These are phyloP conservation scores for Trichoderma afroharzianum DNA, from an alignment of 2,329 filamentous ascomycete species.

Conservation along the genomic window DNA sequence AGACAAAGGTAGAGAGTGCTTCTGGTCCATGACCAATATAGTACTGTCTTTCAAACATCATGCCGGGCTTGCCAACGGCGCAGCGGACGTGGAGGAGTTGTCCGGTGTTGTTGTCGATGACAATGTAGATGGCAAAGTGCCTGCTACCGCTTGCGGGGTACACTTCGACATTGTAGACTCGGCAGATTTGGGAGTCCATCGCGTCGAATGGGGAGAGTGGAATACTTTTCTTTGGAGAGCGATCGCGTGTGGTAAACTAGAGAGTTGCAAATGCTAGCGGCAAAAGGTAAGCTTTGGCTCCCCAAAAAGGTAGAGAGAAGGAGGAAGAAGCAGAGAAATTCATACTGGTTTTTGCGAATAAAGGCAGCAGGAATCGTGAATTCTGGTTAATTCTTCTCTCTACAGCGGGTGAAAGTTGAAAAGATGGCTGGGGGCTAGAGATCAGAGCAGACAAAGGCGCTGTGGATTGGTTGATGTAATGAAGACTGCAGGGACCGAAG, in stretches of 20 bases:
- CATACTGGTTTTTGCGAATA: not conserved
- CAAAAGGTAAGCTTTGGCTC: not conserved
- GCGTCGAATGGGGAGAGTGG: not conserved
- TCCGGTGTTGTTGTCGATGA: not conserved
- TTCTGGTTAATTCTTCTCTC: not conserved
- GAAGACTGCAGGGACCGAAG: not conserved
- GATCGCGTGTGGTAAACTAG: not conserved
- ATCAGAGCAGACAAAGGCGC: not conserved
- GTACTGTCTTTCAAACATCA: conserved; percentile 10
- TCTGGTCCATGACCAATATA: not conserved
- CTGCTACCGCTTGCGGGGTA: not conserved
- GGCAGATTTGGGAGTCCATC: not conserved
- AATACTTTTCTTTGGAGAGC: not conserved
- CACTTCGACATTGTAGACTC: conserved; percentile 1
- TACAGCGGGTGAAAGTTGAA: not conserved
- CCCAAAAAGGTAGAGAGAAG: not conserved
- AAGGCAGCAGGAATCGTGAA: not conserved
- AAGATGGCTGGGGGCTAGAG: not conserved
- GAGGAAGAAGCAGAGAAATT: not conserved
- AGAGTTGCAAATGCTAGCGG: not conserved
- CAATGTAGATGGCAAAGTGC: not conserved
- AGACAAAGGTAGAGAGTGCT: not conserved
- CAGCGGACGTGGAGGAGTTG: conserved; percentile 6
- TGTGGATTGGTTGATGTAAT: not conserved
- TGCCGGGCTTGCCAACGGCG: not conserved